phyloP scores from a whole-genome alignment of 257 asterid genomes.

The Solanum sitiens region DNA sequence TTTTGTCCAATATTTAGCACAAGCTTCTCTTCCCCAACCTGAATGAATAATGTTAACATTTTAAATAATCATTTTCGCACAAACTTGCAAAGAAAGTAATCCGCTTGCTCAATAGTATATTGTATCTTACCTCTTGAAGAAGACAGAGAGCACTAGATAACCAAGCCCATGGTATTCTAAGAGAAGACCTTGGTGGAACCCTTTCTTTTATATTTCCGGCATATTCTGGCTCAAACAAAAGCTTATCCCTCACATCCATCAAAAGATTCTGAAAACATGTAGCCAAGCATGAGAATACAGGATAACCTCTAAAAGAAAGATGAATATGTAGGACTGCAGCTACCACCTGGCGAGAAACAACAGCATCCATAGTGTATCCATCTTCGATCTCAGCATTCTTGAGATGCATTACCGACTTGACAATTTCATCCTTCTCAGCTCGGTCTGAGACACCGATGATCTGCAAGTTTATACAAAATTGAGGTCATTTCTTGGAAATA shows the following conservation, averaged over 20 bases:
- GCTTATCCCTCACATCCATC: slow-evolving; percentile 94
- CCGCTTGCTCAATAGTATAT: not conserved
- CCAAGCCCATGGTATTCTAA: slow-evolving; percentile 86
- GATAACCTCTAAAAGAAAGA: not conserved
- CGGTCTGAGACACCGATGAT: slow-evolving; percentile 72
- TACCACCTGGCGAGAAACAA: slow-evolving; percentile 71
- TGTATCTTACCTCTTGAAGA: slow-evolving; percentile 75
- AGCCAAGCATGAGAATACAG: slow-evolving; percentile 1
- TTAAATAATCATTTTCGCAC: not conserved
- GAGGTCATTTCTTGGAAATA: not conserved
- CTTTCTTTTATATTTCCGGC: slow-evolving; percentile 79
- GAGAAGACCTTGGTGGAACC: slow-evolving; percentile 76
- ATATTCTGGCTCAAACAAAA: slow-evolving; percentile 93
- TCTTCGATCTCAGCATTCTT: slow-evolving; percentile 84
- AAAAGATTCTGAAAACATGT: slow-evolving; percentile 55
- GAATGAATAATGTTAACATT: slow-evolving; percentile 4
- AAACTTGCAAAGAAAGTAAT: not conserved
- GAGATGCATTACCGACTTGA: slow-evolving; percentile 77
- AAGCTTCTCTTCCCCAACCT: slow-evolving; percentile 94
- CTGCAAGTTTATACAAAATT: slow-evolving; percentile 30
- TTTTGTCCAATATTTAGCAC: slow-evolving; percentile 84
- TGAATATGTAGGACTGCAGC: not conserved
- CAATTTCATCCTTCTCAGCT: slow-evolving; percentile 97
- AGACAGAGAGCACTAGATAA: slow-evolving; percentile 93
- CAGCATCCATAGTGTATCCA: slow-evolving; percentile 87